Conservation (phyloP, 2,329 filamentous ascomycete genomes). For the Fusarium praegraminearum region DNA sequence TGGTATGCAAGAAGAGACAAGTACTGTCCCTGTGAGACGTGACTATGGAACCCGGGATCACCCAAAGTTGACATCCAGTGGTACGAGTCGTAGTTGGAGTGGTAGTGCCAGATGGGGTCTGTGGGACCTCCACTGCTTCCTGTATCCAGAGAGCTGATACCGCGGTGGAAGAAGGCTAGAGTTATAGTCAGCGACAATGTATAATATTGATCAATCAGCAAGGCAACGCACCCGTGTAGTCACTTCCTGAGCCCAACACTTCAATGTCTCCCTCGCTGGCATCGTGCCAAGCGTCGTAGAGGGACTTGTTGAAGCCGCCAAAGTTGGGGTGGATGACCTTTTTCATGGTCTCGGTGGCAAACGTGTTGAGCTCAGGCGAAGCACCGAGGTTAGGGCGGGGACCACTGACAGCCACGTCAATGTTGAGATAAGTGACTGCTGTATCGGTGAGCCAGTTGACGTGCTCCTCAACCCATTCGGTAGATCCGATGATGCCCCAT, state of each 20-base stretch:
- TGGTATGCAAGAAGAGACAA: conserved; percentile 56
- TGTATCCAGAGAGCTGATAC: conserved; percentile 65
- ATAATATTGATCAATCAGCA: too few species aligned
- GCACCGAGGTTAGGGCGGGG: conserved; percentile 67
- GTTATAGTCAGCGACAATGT: conserved; percentile 66
- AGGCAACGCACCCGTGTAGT: conserved; percentile 65
- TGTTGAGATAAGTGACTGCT: conserved; percentile 82
- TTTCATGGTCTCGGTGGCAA: conserved; percentile 71
- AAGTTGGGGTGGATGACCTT: conserved; percentile 70
- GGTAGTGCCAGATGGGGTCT: conserved; percentile 78
- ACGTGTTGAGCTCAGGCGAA: conserved; percentile 75
- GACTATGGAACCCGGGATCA: conserved; percentile 73
- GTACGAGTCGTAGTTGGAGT: conserved; percentile 86
- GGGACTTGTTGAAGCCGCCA: conserved; percentile 59
- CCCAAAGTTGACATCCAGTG: conserved; percentile 86
- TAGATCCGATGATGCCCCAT: conserved; percentile 83
- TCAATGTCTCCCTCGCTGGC: conserved; percentile 54
- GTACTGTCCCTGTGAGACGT: conserved; percentile 66
- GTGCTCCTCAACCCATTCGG: conserved; percentile 89
- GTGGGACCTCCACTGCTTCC: conserved; percentile 59
- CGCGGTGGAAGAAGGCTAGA: conserved; percentile 68
- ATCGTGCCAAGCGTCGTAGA: conserved; percentile 58
- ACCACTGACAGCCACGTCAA: conserved; percentile 76
- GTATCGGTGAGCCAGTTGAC: conserved; percentile 78
- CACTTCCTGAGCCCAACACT: conserved; percentile 74